Evolutionary conservation across 352 stramenopile genomes (phyloP).

Genomic region (Phytophthora tentaculata): DNA sequence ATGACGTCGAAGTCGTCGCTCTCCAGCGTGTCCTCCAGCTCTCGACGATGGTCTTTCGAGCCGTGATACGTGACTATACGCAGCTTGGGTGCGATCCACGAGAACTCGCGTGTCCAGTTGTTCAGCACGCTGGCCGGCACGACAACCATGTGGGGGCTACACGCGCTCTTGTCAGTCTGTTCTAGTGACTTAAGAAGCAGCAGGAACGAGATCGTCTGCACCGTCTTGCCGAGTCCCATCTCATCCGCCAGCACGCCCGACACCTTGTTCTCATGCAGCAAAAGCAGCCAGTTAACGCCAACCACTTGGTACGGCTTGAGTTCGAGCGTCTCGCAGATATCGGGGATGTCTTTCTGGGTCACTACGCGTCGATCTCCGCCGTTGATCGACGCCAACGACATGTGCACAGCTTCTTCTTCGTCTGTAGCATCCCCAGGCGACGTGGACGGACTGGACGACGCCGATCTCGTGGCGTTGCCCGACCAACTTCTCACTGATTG

Average conservation of each 20-base stretch:
- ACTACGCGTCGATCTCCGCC: conserved; percentile 51
- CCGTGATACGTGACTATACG: conserved; percentile 88
- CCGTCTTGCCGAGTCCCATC: conserved; percentile 95
- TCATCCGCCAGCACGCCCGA: conserved; percentile 87
- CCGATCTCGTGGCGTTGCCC: conserved; percentile 38
- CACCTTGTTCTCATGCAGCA: conserved; percentile 81
- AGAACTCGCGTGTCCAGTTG: conserved; percentile 94
- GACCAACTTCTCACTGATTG: conserved; percentile 72
- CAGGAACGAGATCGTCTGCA: conserved; percentile 87
- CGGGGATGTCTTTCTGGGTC: conserved; percentile 71
- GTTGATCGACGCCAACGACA: conserved; percentile 64
- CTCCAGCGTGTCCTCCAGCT: conserved; percentile 60
- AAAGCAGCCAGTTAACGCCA: conserved; percentile 83
- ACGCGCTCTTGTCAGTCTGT: conserved; percentile 25
- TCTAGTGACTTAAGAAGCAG: conserved; percentile 62
- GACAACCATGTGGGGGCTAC: conserved; percentile 91
- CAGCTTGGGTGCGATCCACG: conserved; percentile 92
- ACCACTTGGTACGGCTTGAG: conserved; percentile 90
- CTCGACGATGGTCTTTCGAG: conserved; percentile 62
- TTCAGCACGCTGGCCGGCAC: conserved; percentile 92
- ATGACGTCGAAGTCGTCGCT: conserved; percentile 81
- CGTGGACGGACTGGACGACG: conserved; percentile 31
- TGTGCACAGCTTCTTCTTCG: conserved; percentile 61
- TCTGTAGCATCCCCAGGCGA: conserved; percentile 41
- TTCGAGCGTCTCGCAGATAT: conserved; percentile 70